A percentile compares a stretch with the other conserved stretches of the same genome.
These are phyloP conservation scores for Parachlorella kessleri DNA, from an alignment of 139 green algal species.

Conservation along the genomic window DNA sequence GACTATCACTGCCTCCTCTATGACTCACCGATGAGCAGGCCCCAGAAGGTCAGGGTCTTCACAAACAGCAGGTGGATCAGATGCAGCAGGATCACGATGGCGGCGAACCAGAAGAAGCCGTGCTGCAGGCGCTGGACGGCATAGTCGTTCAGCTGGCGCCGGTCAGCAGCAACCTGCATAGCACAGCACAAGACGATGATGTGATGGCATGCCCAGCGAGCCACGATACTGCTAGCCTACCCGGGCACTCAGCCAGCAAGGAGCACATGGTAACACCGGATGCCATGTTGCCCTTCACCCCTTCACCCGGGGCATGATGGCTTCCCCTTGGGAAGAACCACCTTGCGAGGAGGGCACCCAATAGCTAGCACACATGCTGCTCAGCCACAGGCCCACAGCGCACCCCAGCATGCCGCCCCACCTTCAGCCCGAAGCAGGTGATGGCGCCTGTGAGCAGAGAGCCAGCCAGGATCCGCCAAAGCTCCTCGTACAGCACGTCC, in stretches of 20 bases:
- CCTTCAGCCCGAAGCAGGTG: conserved; percentile 38
- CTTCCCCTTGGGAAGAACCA: too few relatives aligned
- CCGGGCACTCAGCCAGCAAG: too few relatives aligned
- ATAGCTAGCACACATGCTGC: too few relatives aligned
- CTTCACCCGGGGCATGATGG: too few relatives aligned
- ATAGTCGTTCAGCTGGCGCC: conserved; percentile 21
- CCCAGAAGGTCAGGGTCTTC: conserved; percentile 37
- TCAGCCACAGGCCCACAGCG: too few relatives aligned
- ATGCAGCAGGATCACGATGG: conserved; percentile 34
- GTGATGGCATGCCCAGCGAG: too few relatives aligned
- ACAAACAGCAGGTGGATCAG: conserved; percentile 37
- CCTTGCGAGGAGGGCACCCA: too few relatives aligned
- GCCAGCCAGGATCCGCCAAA: conserved; percentile 38
- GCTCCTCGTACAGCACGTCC: conserved; percentile 39
- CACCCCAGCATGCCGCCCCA: too few relatives aligned
- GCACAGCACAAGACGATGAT: neutral
- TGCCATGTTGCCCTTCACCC: too few relatives aligned
- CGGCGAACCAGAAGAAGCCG: conserved; percentile 43
- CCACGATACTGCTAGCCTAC: too few relatives aligned
- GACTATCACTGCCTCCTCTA: too few relatives aligned
- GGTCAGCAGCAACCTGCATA: conserved; percentile 23
- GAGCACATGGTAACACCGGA: too few relatives aligned
- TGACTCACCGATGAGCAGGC: conserved; percentile 34
- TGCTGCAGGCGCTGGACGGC: conserved; percentile 36
- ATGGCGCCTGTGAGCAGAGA: conserved; percentile 24